Evolutionary conservation across 2,329 filamentous ascomycete species (phyloP).

Genomic region (Ploettnerulaceae sp.): DNA sequence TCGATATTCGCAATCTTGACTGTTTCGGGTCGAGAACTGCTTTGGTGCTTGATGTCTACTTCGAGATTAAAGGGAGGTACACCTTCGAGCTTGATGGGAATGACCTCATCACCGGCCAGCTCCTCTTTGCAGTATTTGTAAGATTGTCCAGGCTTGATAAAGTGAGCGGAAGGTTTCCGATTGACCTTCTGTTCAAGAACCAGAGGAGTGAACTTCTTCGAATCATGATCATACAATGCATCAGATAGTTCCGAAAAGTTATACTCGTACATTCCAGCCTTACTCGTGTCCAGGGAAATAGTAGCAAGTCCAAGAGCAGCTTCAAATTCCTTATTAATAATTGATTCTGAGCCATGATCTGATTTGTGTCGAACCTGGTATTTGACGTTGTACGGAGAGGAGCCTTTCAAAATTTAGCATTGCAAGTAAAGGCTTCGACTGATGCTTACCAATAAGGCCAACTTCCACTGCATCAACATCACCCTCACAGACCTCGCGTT

Average conservation of each 20-base stretch:
- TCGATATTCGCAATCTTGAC: slow-evolving; percentile 78
- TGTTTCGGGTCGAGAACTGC: slow-evolving; percentile 71
- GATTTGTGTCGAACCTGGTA: slow-evolving; percentile 76
- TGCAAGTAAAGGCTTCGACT: not conserved
- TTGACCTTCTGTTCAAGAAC: slow-evolving; percentile 79
- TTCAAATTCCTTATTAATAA: slow-evolving; percentile 68
- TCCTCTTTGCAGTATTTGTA: slow-evolving; percentile 95
- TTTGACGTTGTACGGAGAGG: slow-evolving; percentile 75
- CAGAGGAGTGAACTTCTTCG: slow-evolving; percentile 59
- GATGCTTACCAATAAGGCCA: slow-evolving; percentile 61
- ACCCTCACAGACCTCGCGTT: slow-evolving; percentile 86
- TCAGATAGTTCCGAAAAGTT: slow-evolving; percentile 79
- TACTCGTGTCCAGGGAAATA: slow-evolving; percentile 79
- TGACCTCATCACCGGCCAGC: slow-evolving; percentile 73
- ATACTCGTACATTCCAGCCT: slow-evolving; percentile 81
- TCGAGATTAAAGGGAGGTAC: slow-evolving; percentile 85
- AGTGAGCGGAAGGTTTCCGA: slow-evolving; percentile 74
- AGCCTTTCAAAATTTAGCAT: slow-evolving; percentile 43
- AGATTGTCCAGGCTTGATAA: slow-evolving; percentile 80
- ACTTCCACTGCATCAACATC: slow-evolving; percentile 88
- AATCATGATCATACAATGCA: slow-evolving; percentile 74
- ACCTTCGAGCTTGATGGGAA: slow-evolving; percentile 80
- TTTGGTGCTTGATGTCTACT: slow-evolving; percentile 88
- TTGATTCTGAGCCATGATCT: slow-evolving; percentile 57
- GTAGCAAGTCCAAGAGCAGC: slow-evolving; percentile 71